Evolutionary conservation across 2,329 filamentous ascomycete genomes (phyloP).

Genomic region (Juglanconis juglandina): DNA sequence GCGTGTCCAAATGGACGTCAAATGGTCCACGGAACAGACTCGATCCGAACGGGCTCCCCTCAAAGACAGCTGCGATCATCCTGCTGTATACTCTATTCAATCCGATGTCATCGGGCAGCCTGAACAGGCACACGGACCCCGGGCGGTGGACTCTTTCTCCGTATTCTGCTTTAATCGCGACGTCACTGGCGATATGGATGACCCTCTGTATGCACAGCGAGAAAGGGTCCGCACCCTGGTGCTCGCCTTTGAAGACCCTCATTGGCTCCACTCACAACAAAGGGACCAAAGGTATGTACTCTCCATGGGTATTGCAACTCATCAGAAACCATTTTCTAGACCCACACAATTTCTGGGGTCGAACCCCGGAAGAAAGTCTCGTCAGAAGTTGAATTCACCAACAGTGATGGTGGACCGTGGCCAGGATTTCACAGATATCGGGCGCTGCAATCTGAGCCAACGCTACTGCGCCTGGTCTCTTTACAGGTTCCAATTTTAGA

Average conservation of each 20-base stretch:
- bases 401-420: neutral
- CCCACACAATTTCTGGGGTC: neutral
- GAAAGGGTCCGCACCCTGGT: too few species aligned
- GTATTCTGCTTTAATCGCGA: neutral
- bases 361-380: neutral
- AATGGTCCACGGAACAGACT: neutral
- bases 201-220: too few species aligned
- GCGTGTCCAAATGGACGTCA: too few species aligned
- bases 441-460: constrained; percentile 16
- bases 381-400: neutral
- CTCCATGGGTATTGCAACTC: neutral
- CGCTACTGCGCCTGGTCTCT: constrained; percentile 15
- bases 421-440: neutral
- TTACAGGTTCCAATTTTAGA: constrained; percentile 13
- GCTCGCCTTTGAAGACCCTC: neutral
- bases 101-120: neutral
- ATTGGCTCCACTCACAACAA: neutral
- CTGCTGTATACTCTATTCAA: neutral
- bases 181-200: neutral
- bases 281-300: neutral
- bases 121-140: too few species aligned
- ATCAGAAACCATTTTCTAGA: neutral
- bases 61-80: neutral
- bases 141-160: neutral
- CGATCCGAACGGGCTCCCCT: neutral